Conservation (phyloP, 805 yeast genomes). For the Lachancea waltii region DNA sequence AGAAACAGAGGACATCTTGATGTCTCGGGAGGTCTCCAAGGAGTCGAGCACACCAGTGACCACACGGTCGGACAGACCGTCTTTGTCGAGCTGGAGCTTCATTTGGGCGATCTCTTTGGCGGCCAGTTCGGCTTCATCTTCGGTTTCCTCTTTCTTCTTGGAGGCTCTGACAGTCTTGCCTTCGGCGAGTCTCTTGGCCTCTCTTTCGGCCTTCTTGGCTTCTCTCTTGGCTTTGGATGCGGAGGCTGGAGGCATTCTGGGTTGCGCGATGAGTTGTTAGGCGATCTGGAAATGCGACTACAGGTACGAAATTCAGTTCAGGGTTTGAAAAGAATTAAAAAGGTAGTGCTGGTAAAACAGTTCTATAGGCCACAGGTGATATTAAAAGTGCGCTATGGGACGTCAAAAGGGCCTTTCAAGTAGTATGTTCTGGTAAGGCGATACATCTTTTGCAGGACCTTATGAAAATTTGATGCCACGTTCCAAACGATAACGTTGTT, state of each 20-base stretch:
- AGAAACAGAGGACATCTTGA: conserved; percentile 84
- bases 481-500: too few relatives aligned
- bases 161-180: conserved; percentile 47
- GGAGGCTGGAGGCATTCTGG: conserved; percentile 47
- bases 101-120: conserved; percentile 75
- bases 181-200: conserved; percentile 87
- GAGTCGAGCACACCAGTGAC: conserved; percentile 95
- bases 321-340: too few relatives aligned
- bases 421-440: too few relatives aligned
- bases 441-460: too few relatives aligned
- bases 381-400: too few relatives aligned
- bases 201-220: conserved; percentile 93
- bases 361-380: too few relatives aligned
- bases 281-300: neutral
- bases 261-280: neutral
- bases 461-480: too few relatives aligned
- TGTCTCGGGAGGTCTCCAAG: conserved; percentile 84
- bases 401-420: too few relatives aligned
- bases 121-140: conserved; percentile 47
- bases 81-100: conserved; percentile 88
- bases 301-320: too few relatives aligned
- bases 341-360: too few relatives aligned
- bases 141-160: conserved; percentile 47
- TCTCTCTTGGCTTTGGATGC: conserved; percentile 98
- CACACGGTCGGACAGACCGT: conserved; percentile 94